Evolutionary conservation across 306 rosid genomes (phyloP), one percentile per base, ranked within the genome.

Genomic region (Macrotyloma uniflorum): DNA sequence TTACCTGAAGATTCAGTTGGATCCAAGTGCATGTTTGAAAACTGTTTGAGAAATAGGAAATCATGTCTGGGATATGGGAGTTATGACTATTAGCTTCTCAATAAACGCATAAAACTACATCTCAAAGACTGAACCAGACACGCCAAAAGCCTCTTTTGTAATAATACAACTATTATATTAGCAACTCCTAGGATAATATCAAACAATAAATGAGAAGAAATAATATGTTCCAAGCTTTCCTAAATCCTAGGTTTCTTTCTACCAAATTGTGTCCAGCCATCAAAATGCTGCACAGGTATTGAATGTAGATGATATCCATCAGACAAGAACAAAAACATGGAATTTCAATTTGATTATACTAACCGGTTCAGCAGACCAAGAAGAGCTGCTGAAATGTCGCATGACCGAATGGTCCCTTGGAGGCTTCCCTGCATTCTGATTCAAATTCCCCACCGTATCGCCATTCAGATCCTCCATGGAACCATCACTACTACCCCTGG

Each of bases 301-400:
- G 36, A 67, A 42, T 67, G 54, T 67, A 13, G 23, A 43, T 12
- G 19, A 35, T 19, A 36, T 19, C 26, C 23, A 18, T 15, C 0
- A 5, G 4, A 58, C 38, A 14, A 12, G 1, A 26, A 59, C 20
- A 64, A 42, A 33, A 70, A 42, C 30, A 51, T 40, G 72, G 30
- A 35, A 46, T 46, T 32, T 51, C 14, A 49, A 47, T 32, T 30
- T 59, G 16, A 36, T 33, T 9, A 70, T 12, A 75, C 89, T 86
- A 81, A 90, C 92, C 77, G 89, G 43, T 53, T 90, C 91, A 33
- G 68, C 46, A 78, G 87, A 78, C 75, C 86, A 85, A 5, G 92
- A 76, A 74, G 86, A 86, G 86, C 89, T 88, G 32, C 32, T 81
- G 66, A 82, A 85, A 78, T 90, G 88, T 43, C 92, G 82, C 83